These are phyloP conservation scores for Fragaria vesca DNA, from an alignment of 306 rosid species.

Conservation along the genomic window DNA sequence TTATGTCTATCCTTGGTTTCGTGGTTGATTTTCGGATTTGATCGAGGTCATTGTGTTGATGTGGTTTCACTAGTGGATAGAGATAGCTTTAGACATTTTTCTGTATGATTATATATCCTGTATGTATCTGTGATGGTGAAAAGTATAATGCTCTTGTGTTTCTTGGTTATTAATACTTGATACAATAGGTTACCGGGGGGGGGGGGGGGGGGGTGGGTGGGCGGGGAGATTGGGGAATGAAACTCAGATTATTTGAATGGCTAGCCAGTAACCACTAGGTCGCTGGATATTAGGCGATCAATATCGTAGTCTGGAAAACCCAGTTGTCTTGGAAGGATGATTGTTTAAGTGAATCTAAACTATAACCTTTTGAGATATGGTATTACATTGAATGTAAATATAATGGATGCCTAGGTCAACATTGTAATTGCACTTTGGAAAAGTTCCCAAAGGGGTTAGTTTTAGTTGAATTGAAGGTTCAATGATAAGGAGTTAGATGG, in stretches of 20 bases:
- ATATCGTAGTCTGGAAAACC: not conserved
- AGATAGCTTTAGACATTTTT: not conserved
- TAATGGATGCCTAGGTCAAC: not conserved
- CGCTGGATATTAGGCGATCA: not conserved
- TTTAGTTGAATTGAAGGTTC: not conserved
- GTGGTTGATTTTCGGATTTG: slow-evolving; percentile 18
- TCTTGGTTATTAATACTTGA: not conserved
- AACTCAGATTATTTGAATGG: not conserved
- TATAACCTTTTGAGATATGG: not conserved
- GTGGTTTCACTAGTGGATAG: slow-evolving; percentile 17
- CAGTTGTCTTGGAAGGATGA: not conserved
- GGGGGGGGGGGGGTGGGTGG: no score
- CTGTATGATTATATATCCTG: not conserved
- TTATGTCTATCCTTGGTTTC: not conserved
- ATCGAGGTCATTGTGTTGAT: slow-evolving; percentile 17
- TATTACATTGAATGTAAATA: not conserved
- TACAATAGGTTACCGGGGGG: not conserved
- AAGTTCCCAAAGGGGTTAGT: not conserved
- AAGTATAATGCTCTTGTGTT: not conserved
- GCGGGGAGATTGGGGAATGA: not conserved
- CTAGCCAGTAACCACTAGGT: not conserved
- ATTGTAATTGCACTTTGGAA: not conserved
- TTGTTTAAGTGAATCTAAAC: not conserved
- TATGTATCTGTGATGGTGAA: slow-evolving; percentile 4
- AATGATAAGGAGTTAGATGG: not conserved